Conservation (phyloP, 2,329 filamentous ascomycete genomes). For the Alternaria viburni region DNA sequence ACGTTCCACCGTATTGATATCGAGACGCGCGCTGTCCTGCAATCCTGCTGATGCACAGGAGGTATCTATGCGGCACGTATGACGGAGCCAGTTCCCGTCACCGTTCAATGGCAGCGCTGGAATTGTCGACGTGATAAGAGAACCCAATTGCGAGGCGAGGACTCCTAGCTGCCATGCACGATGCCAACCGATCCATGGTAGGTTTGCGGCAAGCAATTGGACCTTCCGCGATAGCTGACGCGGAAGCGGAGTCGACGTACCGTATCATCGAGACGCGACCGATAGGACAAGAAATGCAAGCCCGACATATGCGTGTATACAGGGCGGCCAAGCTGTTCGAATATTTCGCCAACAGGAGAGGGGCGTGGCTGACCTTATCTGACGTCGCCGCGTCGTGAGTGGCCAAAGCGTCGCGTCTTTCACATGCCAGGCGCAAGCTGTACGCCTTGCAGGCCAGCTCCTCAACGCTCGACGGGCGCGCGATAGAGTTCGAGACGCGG, state of each 20-base stretch:
- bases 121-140: conserved; percentile 6
- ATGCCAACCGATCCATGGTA: conserved; percentile 3
- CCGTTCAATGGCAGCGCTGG: conserved; percentile 4
- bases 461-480: conserved; percentile 16
- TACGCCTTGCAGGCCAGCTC: conserved; percentile 19
- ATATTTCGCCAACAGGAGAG: conserved; percentile 10
- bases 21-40: conserved; percentile 11
- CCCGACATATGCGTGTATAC: background rate
- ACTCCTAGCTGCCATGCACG: background rate
- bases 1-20: conserved; percentile 8
- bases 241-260: background rate
- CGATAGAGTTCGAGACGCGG: conserved; percentile 7
- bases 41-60: conserved; percentile 1
- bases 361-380: conserved; percentile 13
- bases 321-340: background rate
- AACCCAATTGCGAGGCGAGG: conserved; percentile 6
- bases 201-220: background rate
- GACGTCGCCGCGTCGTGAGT: conserved; percentile 9
- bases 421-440: conserved; percentile 28
- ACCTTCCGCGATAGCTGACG: background rate
- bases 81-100: conserved; percentile 8
- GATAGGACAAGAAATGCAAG: background rate
- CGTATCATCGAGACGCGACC: background rate
- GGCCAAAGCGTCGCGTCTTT: conserved; percentile 26
- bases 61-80: conserved; percentile 14